Evolutionary conservation across 768 basidiomycete species (phyloP).

Genomic region (Auriscalpium vulgare): DNA sequence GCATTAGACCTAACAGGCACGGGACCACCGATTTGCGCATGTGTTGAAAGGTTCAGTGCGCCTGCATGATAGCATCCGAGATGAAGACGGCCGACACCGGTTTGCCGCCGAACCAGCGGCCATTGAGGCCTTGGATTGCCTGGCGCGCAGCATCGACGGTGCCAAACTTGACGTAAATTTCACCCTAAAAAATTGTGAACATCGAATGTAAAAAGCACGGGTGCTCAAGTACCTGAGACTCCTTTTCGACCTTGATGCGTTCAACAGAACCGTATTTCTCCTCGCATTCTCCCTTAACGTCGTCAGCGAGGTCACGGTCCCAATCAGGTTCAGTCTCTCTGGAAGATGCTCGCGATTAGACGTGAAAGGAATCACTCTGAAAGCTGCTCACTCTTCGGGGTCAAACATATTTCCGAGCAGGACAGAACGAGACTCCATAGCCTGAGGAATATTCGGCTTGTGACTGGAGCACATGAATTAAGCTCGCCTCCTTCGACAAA

Average conservation of each 20-base stretch:
- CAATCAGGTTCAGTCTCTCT: slow-evolving; percentile 95
- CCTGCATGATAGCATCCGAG: slow-evolving; percentile 90
- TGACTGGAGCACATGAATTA: slow-evolving; percentile 32
- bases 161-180: slow-evolving; percentile 94
- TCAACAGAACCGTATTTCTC: slow-evolving; percentile 82
- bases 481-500: slow-evolving; percentile 6
- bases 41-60: slow-evolving; percentile 39
- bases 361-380: background rate
- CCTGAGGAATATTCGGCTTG: slow-evolving; percentile 73
- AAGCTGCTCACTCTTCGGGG: slow-evolving; percentile 77
- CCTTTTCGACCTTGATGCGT: slow-evolving; percentile 88
- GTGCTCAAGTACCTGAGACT: slow-evolving; percentile 63
- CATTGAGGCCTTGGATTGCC: slow-evolving; percentile 85
- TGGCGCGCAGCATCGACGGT: slow-evolving; percentile 71
- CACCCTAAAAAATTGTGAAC: slow-evolving; percentile 52
- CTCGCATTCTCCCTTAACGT: slow-evolving; percentile 93
- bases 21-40: background rate
- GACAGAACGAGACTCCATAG: slow-evolving; percentile 85
- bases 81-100: slow-evolving; percentile 84
- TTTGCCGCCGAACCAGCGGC: slow-evolving; percentile 94
- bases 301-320: slow-evolving; percentile 94
- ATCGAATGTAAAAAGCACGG: background rate
- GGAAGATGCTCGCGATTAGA: background rate
- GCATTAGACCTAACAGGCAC: slow-evolving; percentile 11
- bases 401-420: slow-evolving; percentile 94